A percentile compares a stretch with the other conserved stretches of the same genome.
phyloP scores from a whole-genome alignment of 306 rosid species.

The Prunus dulcis region DNA sequence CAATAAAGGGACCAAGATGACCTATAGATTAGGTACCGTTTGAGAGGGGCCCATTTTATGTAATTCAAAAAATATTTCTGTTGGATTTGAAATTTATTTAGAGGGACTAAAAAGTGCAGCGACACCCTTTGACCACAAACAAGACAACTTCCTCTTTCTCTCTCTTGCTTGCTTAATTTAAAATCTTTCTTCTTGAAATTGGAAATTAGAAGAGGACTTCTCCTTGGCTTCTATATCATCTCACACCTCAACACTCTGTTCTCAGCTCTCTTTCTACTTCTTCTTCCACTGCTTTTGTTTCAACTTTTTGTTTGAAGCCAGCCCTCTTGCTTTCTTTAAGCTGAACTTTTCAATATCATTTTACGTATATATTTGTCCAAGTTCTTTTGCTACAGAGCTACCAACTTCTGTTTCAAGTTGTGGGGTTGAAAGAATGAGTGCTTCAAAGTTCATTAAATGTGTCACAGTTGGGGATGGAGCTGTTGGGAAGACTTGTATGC shows the following conservation, averaged over 20 bases:
- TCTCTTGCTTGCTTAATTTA: conserved; percentile 25
- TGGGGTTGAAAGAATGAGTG: conserved; percentile 64
- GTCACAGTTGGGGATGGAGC: conserved; percentile 99
- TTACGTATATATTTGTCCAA: not conserved
- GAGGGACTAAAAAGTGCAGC: conserved; percentile 51
- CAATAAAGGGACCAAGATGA: not conserved
- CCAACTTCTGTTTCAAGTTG: conserved; percentile 9
- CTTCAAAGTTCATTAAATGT: conserved; percentile 96
- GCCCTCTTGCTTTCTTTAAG: conserved; percentile 11
- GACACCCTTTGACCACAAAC: conserved; percentile 37
- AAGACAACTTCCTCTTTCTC: conserved; percentile 10
- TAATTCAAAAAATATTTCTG: conserved; percentile 42
- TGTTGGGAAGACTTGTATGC: conserved; percentile 99
- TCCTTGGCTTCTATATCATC: conserved; percentile 15
- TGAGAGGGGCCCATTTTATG: conserved; percentile 51
- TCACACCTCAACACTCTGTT: conserved; percentile 27
- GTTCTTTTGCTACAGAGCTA: not conserved
- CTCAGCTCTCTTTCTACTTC: conserved; percentile 12
- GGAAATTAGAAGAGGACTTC: conserved; percentile 15
- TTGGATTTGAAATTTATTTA: conserved; percentile 56
- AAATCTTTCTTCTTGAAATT: conserved; percentile 38
- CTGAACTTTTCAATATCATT: conserved; percentile 20
- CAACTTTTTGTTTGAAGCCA: conserved; percentile 1
- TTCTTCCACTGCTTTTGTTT: conserved; percentile 8
- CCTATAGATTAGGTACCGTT: conserved; percentile 43